A percentile compares a stretch with the other conserved stretches of the same genome.
These are phyloP conservation scores for Phyllosticta citriasiana DNA, from an alignment of 2,329 filamentous ascomycete genomes.

Conservation along the genomic window DNA sequence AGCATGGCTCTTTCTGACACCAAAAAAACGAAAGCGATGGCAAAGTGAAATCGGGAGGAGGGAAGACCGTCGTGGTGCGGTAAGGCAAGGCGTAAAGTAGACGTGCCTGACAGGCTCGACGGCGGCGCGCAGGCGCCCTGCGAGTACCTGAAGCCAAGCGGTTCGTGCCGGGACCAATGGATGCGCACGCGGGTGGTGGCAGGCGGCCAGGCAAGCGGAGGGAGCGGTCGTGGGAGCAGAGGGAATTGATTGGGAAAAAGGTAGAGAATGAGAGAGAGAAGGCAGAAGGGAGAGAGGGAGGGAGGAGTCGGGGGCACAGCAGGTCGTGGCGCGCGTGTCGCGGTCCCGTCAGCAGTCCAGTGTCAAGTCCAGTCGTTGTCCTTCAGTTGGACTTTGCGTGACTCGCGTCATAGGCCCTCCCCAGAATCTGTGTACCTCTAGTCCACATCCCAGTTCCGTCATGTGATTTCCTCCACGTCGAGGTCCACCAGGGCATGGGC, in stretches of 20 bases:
- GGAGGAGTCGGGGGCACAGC: neutral
- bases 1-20: neutral
- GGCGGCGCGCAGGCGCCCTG: conserved; percentile 1
- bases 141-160: neutral
- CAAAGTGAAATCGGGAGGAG: neutral
- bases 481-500: neutral
- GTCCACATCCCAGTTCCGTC: neutral
- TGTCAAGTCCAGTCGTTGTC: neutral
- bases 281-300: neutral
- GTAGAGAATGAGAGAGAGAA: neutral
- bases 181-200: neutral
- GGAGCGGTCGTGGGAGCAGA: neutral
- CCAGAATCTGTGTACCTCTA: neutral
- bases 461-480: neutral
- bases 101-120: neutral
- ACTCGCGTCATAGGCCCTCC: neutral
- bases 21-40: neutral
- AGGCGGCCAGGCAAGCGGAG: neutral
- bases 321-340: neutral
- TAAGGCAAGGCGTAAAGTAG: neutral
- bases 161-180: conserved; percentile 3
- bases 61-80: neutral
- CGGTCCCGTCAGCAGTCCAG: neutral
- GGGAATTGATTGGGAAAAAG: neutral
- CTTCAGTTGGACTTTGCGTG: neutral